phyloP scores from a whole-genome alignment of 805 yeast species.

The Yamadazyma takamatsuzukensis region DNA sequence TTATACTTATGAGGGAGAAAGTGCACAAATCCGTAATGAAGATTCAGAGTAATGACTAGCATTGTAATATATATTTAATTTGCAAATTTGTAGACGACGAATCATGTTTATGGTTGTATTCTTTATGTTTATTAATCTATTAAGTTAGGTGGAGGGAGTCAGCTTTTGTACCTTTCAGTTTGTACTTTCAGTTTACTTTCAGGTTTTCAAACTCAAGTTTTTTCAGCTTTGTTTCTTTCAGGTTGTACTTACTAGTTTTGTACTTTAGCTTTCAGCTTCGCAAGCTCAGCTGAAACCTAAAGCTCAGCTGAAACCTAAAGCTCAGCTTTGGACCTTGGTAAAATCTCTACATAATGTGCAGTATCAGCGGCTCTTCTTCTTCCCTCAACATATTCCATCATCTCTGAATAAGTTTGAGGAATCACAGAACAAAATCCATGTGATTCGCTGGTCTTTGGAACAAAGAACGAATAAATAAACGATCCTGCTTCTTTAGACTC shows the following conservation, averaged over 20 bases:
- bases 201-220: no score
- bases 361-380: constrained; percentile 86
- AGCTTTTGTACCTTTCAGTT: no score
- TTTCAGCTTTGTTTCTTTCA: no score
- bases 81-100: no score
- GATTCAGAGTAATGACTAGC: constrained; percentile 19
- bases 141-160: no score
- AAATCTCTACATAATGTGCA: constrained; percentile 53
- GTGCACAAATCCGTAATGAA: constrained; percentile 31
- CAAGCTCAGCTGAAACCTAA: no score
- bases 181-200: no score
- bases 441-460: constrained; percentile 52
- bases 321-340: constrained; percentile 18
- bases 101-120: no score
- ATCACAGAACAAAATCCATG: constrained; percentile 69
- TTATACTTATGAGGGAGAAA: constrained; percentile 26
- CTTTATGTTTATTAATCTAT: no score
- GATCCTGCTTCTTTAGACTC: constrained; percentile 73
- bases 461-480: constrained; percentile 85
- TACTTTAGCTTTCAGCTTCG: no score
- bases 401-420: constrained; percentile 85
- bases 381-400: constrained; percentile 89
- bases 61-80: background rate
- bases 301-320: no score
- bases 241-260: no score